Base-by-base conservation (phyloP, 257 asterid species). In the Solanum piurae region DNA sequence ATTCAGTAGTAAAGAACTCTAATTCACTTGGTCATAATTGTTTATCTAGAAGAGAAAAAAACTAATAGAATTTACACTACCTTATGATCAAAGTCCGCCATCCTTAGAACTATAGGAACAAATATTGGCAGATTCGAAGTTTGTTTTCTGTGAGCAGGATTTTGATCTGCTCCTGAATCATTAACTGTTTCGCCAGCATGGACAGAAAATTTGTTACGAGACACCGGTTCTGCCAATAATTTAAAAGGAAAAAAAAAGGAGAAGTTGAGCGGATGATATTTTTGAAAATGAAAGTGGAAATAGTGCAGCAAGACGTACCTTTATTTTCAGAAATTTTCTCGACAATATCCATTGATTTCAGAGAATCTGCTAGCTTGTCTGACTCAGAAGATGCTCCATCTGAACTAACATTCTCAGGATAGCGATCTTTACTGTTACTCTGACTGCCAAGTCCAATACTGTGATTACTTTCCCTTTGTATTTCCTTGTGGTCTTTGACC, bases 1-100 rank as follows among this genome's bases (percentile, higher is more conserved):
- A 55, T 7, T 18, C n/a, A 55, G 64, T 18, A 55, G 64, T 18
- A 55, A 55, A 55, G 64, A 55, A 55, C 64, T 55, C 64, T 60
- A 72, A 34, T 37, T 34, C 49, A 74, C 52, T 74, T 74, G 52
- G 83, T 3, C 31, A 37, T 74, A 37, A 37, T 36, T 74, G 10
- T 10, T 36, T 74, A 74, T 74, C 9, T 74, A 34, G 52, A 74
- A 37, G 18, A 40, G 20, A 37, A n/a, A n/a, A 2, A 76, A 38
- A 4, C 21, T 76, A 76, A 76, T 3, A n/a, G 36, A 40, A 38
- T 38, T 40, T 12, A 12, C 11, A 38, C 58, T 11, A 97, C 99
- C 99, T 95, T 94, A 83, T 97, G 99, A 89, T 96, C 99, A 91
- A 97, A 97, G 69, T 96, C 98, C 69, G 98, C 98, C 99, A 97